phyloP scores from a whole-genome alignment of 768 basidiomycete species.

The Ephemerocybe angulata region DNA sequence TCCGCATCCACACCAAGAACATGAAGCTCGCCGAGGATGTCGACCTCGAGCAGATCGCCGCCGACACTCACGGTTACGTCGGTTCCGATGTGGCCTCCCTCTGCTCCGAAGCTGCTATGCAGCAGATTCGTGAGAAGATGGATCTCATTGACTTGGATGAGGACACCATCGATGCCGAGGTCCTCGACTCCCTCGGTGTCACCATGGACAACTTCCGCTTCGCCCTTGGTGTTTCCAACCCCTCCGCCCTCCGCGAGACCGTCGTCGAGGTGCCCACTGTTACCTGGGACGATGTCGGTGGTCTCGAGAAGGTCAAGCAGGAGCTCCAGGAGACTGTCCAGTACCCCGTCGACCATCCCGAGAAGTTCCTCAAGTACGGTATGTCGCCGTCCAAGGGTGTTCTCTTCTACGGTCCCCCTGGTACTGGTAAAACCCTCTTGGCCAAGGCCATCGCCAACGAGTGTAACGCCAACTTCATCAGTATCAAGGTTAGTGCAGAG shows the following conservation, averaged over 20 bases:
- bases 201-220: constrained; percentile 99
- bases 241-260: constrained; percentile 97
- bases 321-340: constrained; percentile 99
- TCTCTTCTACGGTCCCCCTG: constrained; percentile 98
- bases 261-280: constrained; percentile 99
- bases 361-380: constrained; percentile 99
- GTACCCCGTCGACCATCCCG: constrained; percentile 99
- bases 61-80: constrained; percentile 99
- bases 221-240: constrained; percentile 95
- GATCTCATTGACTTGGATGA: constrained; percentile 93
- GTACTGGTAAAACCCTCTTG: constrained; percentile 98
- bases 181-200: constrained; percentile 96
- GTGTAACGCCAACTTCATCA: constrained; percentile 99
- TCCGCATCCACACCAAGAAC: constrained; percentile 99
- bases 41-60: constrained; percentile 98
- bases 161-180: constrained; percentile 99
- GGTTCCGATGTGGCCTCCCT: constrained; percentile 97
- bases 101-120: constrained; percentile 99
- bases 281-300: constrained; percentile 99
- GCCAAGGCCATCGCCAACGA: constrained; percentile 99
- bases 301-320: constrained; percentile 98
- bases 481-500: constrained; percentile 70
- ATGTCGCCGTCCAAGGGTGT: constrained; percentile 99
- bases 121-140: constrained; percentile 99
- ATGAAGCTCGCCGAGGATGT: constrained; percentile 98